These are phyloP conservation scores for Yamadazyma epiphylla DNA, from an alignment of 1,139 yeast species.

Conservation along the genomic window DNA sequence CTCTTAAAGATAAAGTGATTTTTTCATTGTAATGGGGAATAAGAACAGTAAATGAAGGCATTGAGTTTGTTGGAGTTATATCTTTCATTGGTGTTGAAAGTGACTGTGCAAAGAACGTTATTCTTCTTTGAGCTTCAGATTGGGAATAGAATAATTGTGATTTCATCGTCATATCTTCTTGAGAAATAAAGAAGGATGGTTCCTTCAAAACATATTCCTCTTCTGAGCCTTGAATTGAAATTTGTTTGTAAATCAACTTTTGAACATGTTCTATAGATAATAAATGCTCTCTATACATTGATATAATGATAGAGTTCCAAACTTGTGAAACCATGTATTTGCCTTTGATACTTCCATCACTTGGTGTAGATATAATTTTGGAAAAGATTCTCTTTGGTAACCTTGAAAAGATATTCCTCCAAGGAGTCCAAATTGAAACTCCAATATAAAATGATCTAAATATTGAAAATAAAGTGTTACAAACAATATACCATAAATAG, in stretches of 20 bases:
- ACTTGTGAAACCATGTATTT: slow-evolving; percentile 42
- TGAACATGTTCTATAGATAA: slow-evolving; percentile 49
- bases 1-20: slow-evolving; percentile 43
- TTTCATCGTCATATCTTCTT: slow-evolving; percentile 43
- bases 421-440: slow-evolving; percentile 54
- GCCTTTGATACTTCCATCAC: slow-evolving; percentile 25
- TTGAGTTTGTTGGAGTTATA: slow-evolving; percentile 33
- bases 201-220: slow-evolving; percentile 30
- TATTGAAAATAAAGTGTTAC: slow-evolving; percentile 50
- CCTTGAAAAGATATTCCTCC: slow-evolving; percentile 51
- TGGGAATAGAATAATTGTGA: slow-evolving; percentile 30
- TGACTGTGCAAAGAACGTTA: slow-evolving; percentile 54
- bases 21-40: slow-evolving; percentile 52
- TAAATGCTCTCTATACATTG: slow-evolving; percentile 57
- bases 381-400: slow-evolving; percentile 49
- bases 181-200: slow-evolving; percentile 48
- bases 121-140: slow-evolving; percentile 48
- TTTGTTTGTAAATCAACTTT: slow-evolving; percentile 40
- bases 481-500: slow-evolving; percentile 53
- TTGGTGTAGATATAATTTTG: slow-evolving; percentile 34
- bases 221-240: slow-evolving; percentile 21
- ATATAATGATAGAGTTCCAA: slow-evolving; percentile 52
- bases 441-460: slow-evolving; percentile 48
- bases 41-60: slow-evolving; percentile 51
- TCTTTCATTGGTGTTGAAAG: slow-evolving; percentile 52